Base-by-base conservation (phyloP, 139 green algal species). In the Zygnema cylindricum region DNA sequence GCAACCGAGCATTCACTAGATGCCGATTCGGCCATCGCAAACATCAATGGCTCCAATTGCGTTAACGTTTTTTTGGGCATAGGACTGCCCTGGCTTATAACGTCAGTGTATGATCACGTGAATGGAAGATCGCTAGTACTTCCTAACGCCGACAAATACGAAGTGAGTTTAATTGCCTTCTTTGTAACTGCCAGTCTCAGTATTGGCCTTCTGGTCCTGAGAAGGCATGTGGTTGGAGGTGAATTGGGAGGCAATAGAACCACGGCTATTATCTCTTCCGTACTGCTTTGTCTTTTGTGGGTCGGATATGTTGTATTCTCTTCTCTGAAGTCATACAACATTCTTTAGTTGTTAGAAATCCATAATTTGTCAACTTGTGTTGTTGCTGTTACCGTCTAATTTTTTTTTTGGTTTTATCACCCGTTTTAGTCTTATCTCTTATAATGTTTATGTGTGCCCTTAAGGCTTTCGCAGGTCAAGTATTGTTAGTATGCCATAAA, bases 61-160 rank as follows among this genome's bases (percentile, higher is more conserved):
- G 43, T 89, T 38, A 89, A 89, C 35, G 85, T 89, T 11, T 89
- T 89, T 55, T 30, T 89, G 0, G 85, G 85, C 25, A 41, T 89
- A 43, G 85, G 85, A 38, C 78, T 86, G 42, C 79, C 85, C 38
- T 89, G 85, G 85, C 78, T 89, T 21, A 54, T 89, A 38, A 77
- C 81, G 7, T 55, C 85, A 30, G 23, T 89, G 22, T 57, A 89
- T 42, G 78, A 89, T n/a, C 41, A 36, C 2, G 42, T 35, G 23
- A 38, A 43, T 22, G 32, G 32, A 36, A 32, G 22, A 3, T 30
- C 33, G 42, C 11, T 84, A 1, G 7, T 49, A 16, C n/a, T 87
- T 30, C 25, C 42, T 32, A 39, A 73, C 36, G 25, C 69, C n/a
- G 1, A 23, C 21, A 82, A 32, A n/a, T 82, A 83, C 25, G 43